Evolutionary conservation across 148 eudicot genomes (phyloP), one percentile per base, ranked within the genome.

Genomic region (Fagopyrum esculentum): DNA sequence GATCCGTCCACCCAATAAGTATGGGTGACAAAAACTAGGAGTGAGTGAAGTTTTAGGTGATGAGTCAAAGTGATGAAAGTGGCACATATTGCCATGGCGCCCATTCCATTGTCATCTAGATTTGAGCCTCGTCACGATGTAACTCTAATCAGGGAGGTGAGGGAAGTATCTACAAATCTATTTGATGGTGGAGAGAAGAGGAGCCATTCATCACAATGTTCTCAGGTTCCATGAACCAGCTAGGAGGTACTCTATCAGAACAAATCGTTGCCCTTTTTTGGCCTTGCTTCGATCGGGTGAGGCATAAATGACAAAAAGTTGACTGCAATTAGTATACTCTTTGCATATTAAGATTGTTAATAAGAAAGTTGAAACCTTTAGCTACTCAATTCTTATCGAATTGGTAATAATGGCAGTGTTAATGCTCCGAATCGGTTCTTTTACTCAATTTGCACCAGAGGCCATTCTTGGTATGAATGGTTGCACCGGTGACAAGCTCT

Each of bases 401-500:
- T 19, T 19, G 9, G 11, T 57, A 57, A 35, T 57, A 8, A 57
- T 57, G 29, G 3, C 6, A 63, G 12, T 11, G 69, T 30, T 29
- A 57, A 57, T 57, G 68, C 15, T 26, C 43, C 0, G 44, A 26
- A 26, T 78, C 30, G 9, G 80, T 83, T 82, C 98, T 90, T 79
- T 84, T 90, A 79, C 83, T 86, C 72, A 92, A 47, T 82, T 80
- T 93, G 85, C 98, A 92, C 96, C 92, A 89, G 8, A 95, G 82
- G 45, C 98, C 98, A 77, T 80, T 86, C 85, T 90, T 95, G 17
- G 98, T 95, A 80, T 90, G 97, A 71, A 95, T 95, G 4, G 97
- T 95, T 49, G 97, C 98, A 7, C 98, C 97, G 3, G 98, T 92
- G 40, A 95, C 98, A 22, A 90, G 86, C 79, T 92, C 92, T 63